Percentiles rank a stretch among this genome's conserved stretches.
Conservation (phyloP, 129 eudicot species). For the Flaveria trinervia region DNA sequence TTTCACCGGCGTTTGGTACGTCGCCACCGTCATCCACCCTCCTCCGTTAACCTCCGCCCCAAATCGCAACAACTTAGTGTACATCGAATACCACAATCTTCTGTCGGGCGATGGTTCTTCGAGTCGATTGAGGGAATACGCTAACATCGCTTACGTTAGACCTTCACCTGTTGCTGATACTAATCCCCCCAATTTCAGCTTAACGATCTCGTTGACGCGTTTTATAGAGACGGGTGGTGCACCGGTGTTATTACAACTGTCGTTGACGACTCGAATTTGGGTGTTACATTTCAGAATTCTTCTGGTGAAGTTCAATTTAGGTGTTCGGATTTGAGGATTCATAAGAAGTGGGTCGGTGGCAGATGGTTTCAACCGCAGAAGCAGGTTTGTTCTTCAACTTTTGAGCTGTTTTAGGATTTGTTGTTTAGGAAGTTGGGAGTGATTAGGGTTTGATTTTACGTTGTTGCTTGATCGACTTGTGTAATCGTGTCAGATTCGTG, state of each 20-base stretch:
- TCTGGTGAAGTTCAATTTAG: slow-evolving; percentile 46
- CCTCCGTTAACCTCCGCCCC: slow-evolving; percentile 23
- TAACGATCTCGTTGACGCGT: slow-evolving; percentile 73
- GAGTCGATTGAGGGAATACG: slow-evolving; percentile 51
- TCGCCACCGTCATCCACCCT: slow-evolving; percentile 50
- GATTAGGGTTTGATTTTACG: not conserved
- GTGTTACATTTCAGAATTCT: slow-evolving; percentile 35
- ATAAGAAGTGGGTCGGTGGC: slow-evolving; percentile 48
- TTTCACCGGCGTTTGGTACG: slow-evolving; percentile 54
- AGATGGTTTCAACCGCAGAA: slow-evolving; percentile 63
- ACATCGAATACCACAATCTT: slow-evolving; percentile 51
- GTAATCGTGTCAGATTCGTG: too few species aligned
- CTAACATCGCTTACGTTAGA: slow-evolving; percentile 41
- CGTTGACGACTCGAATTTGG: slow-evolving; percentile 30
- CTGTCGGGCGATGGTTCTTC: slow-evolving; percentile 41
- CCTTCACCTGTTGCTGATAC: slow-evolving; percentile 52
- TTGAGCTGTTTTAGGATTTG: slow-evolving; percentile 1
- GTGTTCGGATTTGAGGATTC: slow-evolving; percentile 52
- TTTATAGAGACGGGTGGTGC: slow-evolving; percentile 81
- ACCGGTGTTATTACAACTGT: slow-evolving; percentile 57
- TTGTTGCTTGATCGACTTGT: too few species aligned
- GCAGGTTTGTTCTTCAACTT: slow-evolving; percentile 41
- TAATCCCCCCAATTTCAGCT: slow-evolving; percentile 29
- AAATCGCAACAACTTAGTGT: slow-evolving; percentile 28
- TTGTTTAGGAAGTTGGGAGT: not conserved